Evolutionary conservation across 2,329 filamentous ascomycete genomes (phyloP).

Genomic region (Dendryphion nanum): DNA sequence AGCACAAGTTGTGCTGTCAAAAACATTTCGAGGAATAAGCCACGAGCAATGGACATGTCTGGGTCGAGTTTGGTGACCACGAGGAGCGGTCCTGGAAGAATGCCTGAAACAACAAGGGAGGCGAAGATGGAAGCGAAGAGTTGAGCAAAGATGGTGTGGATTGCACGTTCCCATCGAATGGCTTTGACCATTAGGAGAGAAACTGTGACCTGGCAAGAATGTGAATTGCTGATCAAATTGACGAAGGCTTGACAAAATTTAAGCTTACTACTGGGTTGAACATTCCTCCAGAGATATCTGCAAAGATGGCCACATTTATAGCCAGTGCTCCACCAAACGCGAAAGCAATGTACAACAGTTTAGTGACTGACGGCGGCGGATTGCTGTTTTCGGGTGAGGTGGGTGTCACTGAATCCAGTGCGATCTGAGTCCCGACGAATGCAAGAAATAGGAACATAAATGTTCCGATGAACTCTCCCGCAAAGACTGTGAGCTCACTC

Average conservation of each 20-base stretch:
- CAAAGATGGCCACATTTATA: slow-evolving; percentile 38
- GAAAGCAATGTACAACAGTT: slow-evolving; percentile 39
- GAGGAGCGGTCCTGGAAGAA: slow-evolving; percentile 29
- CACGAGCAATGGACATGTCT: slow-evolving; percentile 22
- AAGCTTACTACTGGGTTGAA: slow-evolving; percentile 30
- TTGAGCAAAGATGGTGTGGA: slow-evolving; percentile 26
- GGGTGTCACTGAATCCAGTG: slow-evolving; percentile 13
- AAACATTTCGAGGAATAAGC: slow-evolving; percentile 29
- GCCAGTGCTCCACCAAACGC: slow-evolving; percentile 33
- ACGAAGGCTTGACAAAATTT: not conserved
- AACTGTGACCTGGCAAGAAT: slow-evolving; percentile 19
- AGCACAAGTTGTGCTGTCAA: slow-evolving; percentile 36
- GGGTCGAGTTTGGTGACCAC: slow-evolving; percentile 21
- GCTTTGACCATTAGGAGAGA: slow-evolving; percentile 19
- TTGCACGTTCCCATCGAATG: slow-evolving; percentile 20
- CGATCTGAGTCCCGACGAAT: slow-evolving; percentile 44
- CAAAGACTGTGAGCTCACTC: slow-evolving; percentile 19
- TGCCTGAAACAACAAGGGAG: slow-evolving; percentile 23
- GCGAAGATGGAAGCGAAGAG: slow-evolving; percentile 30
- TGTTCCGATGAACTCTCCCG: slow-evolving; percentile 47
- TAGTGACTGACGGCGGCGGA: slow-evolving; percentile 12
- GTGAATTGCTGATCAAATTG: not conserved
- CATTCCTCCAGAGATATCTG: slow-evolving; percentile 33
- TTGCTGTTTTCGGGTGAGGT: slow-evolving; percentile 6
- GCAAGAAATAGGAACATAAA: slow-evolving; percentile 45